These are phyloP conservation scores for Ulota crispa DNA, from an alignment of 225 moss, liverwort and hornwort species.

Conservation along the genomic window DNA sequence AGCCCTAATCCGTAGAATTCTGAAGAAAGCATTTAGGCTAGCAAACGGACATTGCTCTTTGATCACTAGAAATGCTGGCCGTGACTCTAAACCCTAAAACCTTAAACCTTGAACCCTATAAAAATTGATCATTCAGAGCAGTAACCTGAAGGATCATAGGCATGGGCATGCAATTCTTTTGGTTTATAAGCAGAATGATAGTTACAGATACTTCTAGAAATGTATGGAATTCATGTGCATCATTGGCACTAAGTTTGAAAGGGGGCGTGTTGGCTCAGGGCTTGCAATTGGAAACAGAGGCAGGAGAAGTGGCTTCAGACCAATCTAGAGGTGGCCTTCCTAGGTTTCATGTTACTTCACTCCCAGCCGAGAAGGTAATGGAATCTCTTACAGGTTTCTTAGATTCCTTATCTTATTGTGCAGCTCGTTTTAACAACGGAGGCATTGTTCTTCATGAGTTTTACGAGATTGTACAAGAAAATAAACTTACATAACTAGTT, in stretches of 20 bases:
- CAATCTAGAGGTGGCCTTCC: slow-evolving; percentile 77
- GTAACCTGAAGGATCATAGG: background rate
- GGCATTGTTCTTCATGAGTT: background rate
- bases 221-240: background rate
- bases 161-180: background rate
- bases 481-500: background rate
- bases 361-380: slow-evolving; percentile 64
- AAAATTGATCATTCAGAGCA: background rate
- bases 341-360: slow-evolving; percentile 68
- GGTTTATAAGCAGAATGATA: background rate
- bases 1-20: background rate
- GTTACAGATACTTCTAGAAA: background rate
- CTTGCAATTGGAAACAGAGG: slow-evolving; percentile 24
- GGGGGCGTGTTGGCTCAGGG: background rate
- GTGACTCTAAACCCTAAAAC: background rate
- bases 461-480: background rate
- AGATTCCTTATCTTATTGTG: background rate
- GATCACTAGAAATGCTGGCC: background rate
- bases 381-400: background rate
- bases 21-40: background rate
- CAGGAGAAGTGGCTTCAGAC: slow-evolving; percentile 31
- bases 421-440: background rate
- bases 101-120: background rate
- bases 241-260: background rate
- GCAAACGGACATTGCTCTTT: background rate